These are phyloP conservation scores for Anacardium occidentale DNA, from an alignment of 345 rosid genomes.

Conservation along the genomic window DNA sequence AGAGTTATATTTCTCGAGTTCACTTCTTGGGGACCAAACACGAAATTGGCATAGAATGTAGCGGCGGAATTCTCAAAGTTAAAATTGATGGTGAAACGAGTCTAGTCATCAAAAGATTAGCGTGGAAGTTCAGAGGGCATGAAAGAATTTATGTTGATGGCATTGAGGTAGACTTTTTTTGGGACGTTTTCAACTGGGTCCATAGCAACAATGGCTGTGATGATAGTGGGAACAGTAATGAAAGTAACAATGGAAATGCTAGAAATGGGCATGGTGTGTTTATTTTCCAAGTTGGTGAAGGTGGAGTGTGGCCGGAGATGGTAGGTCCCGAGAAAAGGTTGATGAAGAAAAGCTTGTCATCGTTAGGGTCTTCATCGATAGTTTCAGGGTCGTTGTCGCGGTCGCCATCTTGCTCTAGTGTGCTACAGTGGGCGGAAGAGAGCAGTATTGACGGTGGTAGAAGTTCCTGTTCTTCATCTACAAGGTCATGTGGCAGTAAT, in stretches of 20 bases:
- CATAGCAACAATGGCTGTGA: not conserved
- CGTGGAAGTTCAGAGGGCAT: slow-evolving; percentile 62
- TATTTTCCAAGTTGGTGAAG: slow-evolving; percentile 63
- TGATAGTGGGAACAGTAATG: not conserved
- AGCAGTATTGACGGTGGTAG: slow-evolving; percentile 58
- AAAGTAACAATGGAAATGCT: not conserved
- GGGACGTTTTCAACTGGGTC: slow-evolving; percentile 64
- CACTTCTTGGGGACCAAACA: slow-evolving; percentile 50
- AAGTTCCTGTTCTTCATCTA: slow-evolving; percentile 57
- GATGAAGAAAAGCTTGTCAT: slow-evolving; percentile 47
- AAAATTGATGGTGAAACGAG: slow-evolving; percentile 49
- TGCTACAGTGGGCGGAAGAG: slow-evolving; percentile 70
- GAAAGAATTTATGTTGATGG: slow-evolving; percentile 42
- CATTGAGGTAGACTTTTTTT: slow-evolving; percentile 46
- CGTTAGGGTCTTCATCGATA: slow-evolving; percentile 19
- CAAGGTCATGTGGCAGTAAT: slow-evolving; percentile 46
- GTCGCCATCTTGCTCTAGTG: slow-evolving; percentile 47
- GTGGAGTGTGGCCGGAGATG: slow-evolving; percentile 64
- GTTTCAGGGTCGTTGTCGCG: slow-evolving; percentile 25
- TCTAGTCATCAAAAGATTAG: slow-evolving; percentile 42
- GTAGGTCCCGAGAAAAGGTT: slow-evolving; percentile 54
- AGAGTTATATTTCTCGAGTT: slow-evolving; percentile 38
- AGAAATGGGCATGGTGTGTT: slow-evolving; percentile 47
- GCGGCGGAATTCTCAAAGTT: slow-evolving; percentile 39
- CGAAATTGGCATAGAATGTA: slow-evolving; percentile 45